These are phyloP conservation scores for Akanthomyces muscarius DNA, from an alignment of 2,329 filamentous ascomycete species.

Conservation along the genomic window DNA sequence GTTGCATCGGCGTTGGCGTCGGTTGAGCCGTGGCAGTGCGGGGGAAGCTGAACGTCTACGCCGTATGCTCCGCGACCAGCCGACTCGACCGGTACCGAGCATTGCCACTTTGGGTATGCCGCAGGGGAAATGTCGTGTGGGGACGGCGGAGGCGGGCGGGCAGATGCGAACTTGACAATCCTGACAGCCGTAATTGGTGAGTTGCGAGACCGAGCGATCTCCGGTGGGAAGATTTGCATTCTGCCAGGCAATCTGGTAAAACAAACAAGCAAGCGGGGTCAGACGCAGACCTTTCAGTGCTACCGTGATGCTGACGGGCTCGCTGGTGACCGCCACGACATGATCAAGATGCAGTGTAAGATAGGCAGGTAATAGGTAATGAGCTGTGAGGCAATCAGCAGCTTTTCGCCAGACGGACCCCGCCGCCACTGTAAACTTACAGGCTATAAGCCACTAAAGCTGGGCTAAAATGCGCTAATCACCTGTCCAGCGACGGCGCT, in stretches of 20 bases:
- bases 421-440: not conserved
- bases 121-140: not conserved
- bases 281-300: not conserved
- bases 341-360: not conserved
- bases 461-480: not conserved
- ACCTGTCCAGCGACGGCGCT: not conserved
- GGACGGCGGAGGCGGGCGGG: not conserved
- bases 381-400: not conserved
- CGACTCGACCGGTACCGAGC: not conserved
- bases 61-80: slow-evolving; percentile 3
- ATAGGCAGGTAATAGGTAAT: too few relatives aligned
- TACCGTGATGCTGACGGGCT: not conserved
- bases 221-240: not conserved
- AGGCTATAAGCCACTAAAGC: not conserved
- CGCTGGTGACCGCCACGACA: not conserved
- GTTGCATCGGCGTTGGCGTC: not conserved
- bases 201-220: not conserved
- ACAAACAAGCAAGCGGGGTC: too few relatives aligned
- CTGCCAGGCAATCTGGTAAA: too few relatives aligned
- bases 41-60: not conserved
- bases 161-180: not conserved
- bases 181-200: not conserved
- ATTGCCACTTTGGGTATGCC: slow-evolving; percentile 7
- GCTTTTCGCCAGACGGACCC: not conserved
- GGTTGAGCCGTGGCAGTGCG: slow-evolving; percentile 7